Evolutionary conservation across 345 rosid genomes (phyloP), one percentile per base, ranked within the genome.

Genomic region (Eucalyptus cloeziana): DNA sequence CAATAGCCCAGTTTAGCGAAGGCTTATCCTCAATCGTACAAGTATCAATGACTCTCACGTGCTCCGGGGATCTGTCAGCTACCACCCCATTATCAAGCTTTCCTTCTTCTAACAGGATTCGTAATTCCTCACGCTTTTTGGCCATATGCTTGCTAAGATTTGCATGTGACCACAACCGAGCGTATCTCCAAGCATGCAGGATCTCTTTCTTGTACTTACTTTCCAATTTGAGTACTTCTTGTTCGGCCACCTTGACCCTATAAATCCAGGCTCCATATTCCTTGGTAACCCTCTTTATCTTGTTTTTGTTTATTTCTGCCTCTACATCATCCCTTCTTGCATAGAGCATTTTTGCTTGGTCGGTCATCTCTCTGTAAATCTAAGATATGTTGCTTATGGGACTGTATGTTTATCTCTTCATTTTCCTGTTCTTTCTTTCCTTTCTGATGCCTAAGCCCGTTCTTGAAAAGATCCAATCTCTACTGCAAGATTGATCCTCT

Each of bases 31-130:
- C 43, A 30, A 87, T 88, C 24, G 52, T 86, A 5, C 86, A 89
- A 71, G 92, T 89, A 51, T 88, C 56, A 19, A 91, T 33, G 86
- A 81, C 87, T n/a, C 90, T 58, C 44, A 89, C 54, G 50, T 69
- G 88, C 8, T 90, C 92, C 3, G 83, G 64, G 12, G 90, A 88
- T 71, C 79, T 91, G 11, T 92, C 90, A 87, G 87, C 89, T 86
- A 89, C 40, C 47, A 88, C 8, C 12, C 90, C 89, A 19, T 58
- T 83, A 9, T 40, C 64, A 54, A 92, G 88, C 33, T 69, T 58
- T 17, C 89, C 89, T 30, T 88, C 89, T 87, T 89, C 87, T 85
- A 88, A 14, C 40, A 88, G 89, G 45, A 24, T 56, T 44, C 1
- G 15, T 21, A 90, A 40, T 88, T 87, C 90, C 76, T 86, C 62